Conservation (phyloP, 1,284 basidiomycete species). For the Rhizoctonia solani region DNA sequence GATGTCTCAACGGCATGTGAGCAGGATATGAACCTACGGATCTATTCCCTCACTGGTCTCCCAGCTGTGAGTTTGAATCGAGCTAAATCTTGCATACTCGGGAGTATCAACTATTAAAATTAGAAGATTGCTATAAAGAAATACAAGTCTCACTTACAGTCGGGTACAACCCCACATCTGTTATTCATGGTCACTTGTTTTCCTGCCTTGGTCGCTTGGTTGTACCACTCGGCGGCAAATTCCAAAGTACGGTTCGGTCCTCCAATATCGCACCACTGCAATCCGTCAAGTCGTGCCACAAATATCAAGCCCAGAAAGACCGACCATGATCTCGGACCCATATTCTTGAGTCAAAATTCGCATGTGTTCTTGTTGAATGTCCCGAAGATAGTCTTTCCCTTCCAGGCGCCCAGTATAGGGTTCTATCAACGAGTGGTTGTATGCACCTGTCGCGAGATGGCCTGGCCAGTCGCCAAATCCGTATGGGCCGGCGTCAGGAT, state of each 20-base stretch:
- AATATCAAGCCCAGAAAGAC: constrained; percentile 24
- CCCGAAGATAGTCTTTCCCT: constrained; percentile 56
- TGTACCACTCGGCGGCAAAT: constrained; percentile 58
- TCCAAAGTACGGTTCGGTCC: constrained; percentile 55
- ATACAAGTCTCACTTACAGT: constrained; percentile 16
- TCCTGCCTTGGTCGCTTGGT: constrained; percentile 52
- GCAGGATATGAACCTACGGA: constrained; percentile 17
- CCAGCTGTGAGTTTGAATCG: constrained; percentile 57
- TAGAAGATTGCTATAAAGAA: not conserved
- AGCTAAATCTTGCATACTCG: constrained; percentile 56
- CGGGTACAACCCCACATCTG: constrained; percentile 46
- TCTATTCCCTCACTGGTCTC: constrained; percentile 56
- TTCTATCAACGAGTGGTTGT: constrained; percentile 53
- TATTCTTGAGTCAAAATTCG: constrained; percentile 56
- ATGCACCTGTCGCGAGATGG: constrained; percentile 56
- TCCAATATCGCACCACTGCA: constrained; percentile 62
- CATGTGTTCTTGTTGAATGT: constrained; percentile 62
- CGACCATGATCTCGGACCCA: constrained; percentile 59
- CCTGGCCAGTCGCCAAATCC: constrained; percentile 58
- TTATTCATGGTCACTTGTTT: constrained; percentile 61
- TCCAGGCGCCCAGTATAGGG: constrained; percentile 58
- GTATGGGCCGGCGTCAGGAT: constrained; percentile 56
- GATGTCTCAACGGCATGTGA: constrained; percentile 40
- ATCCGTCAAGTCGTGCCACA: not conserved
- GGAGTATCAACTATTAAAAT: constrained; percentile 52